Evolutionary conservation across 768 basidiomycete species (phyloP).

Genomic region (Crassisporium funariophilum): DNA sequence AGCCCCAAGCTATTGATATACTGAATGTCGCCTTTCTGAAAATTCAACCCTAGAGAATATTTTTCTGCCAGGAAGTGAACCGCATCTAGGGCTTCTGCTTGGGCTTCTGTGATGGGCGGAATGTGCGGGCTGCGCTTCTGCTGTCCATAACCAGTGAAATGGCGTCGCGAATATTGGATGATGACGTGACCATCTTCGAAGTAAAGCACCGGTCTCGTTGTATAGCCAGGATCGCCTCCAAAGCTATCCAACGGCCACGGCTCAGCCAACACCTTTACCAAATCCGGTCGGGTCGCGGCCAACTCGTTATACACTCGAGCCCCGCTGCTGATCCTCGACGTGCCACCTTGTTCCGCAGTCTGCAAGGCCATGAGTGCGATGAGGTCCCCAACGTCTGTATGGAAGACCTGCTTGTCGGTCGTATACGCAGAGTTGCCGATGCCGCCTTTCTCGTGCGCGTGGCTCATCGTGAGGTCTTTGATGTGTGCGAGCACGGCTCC

Average conservation of each 20-base stretch:
- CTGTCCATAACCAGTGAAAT: constrained; percentile 42
- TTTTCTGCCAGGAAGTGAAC: constrained; percentile 47
- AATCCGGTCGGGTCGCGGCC: constrained; percentile 46
- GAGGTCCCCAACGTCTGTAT: constrained; percentile 46
- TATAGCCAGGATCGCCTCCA: neutral
- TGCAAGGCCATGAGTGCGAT: constrained; percentile 46
- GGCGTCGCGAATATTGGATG: constrained; percentile 46
- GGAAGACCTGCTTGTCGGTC: constrained; percentile 53
- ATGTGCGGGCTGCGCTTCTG: constrained; percentile 39
- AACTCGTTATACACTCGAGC: constrained; percentile 52
- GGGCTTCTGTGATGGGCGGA: constrained; percentile 49
- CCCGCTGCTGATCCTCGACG: constrained; percentile 46
- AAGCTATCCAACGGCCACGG: constrained; percentile 42
- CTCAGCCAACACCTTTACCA: constrained; percentile 42
- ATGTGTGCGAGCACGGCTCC: constrained; percentile 47
- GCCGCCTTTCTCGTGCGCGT: constrained; percentile 34
- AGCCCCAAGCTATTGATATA: constrained; percentile 50
- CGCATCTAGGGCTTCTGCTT: constrained; percentile 49
- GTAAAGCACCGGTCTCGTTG: neutral
- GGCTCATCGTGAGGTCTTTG: constrained; percentile 43
- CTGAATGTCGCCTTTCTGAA: constrained; percentile 51
- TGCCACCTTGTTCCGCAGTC: constrained; percentile 44
- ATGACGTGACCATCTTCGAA: constrained; percentile 41
- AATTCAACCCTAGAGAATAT: constrained; percentile 43
- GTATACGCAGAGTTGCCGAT: constrained; percentile 49